A percentile compares a stretch with the other conserved stretches of the same genome.
Evolutionary conservation across 2,329 filamentous ascomycete species (phyloP).

Genomic region (Dactylella cylindrospora): DNA sequence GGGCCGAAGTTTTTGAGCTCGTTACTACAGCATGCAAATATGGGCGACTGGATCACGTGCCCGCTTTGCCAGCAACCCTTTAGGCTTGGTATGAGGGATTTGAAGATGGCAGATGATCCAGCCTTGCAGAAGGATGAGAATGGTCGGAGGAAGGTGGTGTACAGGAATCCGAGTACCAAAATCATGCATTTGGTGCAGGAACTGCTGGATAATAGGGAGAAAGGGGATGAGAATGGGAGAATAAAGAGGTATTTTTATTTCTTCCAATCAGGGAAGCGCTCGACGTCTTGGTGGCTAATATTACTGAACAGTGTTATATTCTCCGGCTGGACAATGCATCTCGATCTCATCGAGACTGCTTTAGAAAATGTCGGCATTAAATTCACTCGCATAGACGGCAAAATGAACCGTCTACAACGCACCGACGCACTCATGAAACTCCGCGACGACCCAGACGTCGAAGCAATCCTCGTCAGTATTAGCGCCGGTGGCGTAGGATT

Average conservation of each 20-base stretch:
- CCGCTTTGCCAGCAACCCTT: constrained; percentile 68
- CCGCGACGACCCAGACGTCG: constrained; percentile 44
- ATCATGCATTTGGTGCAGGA: constrained; percentile 78
- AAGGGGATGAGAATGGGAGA: constrained; percentile 67
- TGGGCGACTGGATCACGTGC: constrained; percentile 56
- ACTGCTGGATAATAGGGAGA: constrained; percentile 65
- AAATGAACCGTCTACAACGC: constrained; percentile 44
- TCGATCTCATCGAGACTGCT: constrained; percentile 45
- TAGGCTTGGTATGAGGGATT: constrained; percentile 65
- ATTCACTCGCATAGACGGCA: constrained; percentile 50
- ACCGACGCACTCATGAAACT: constrained; percentile 48
- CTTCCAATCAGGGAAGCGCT: constrained; percentile 74
- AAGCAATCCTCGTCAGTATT: constrained; percentile 50
- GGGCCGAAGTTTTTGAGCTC: constrained; percentile 38
- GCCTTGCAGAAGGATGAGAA: constrained; percentile 55
- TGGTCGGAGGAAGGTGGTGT: constrained; percentile 64
- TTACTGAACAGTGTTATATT: constrained; percentile 61
- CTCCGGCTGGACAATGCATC: constrained; percentile 49
- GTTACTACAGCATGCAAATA: constrained; percentile 40
- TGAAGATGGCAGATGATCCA: constrained; percentile 60
- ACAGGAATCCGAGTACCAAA: constrained; percentile 87
- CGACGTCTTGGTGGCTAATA: constrained; percentile 80
- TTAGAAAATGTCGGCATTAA: constrained; percentile 48
- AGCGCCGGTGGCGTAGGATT: constrained; percentile 50
- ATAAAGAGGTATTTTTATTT: constrained; percentile 63